Percentiles rank a stretch among this genome's conserved stretches.
phyloP scores from a whole-genome alignment of 1,284 basidiomycete species.

The Apiotrichum veenhuisii region DNA sequence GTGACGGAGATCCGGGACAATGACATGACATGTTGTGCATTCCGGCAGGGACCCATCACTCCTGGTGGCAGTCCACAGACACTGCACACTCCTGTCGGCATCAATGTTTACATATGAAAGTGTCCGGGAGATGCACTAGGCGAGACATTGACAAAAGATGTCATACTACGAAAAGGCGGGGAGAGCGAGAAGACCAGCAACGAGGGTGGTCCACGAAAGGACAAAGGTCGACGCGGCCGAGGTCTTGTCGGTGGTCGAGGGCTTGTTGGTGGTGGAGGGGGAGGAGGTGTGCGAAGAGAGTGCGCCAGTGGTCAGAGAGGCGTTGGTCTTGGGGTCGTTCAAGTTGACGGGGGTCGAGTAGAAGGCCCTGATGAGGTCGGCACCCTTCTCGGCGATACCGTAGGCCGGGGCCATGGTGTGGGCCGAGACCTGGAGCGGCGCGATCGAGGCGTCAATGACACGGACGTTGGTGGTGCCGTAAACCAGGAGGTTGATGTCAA shows the following conservation, averaged over 20 bases:
- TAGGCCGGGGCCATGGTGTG: slow-evolving; percentile 56
- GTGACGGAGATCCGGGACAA: too few species aligned
- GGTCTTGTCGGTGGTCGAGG: neutral
- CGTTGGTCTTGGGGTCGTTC: neutral
- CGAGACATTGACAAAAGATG: too few species aligned
- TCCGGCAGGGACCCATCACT: too few species aligned
- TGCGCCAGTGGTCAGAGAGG: neutral
- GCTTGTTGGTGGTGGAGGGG: neutral
- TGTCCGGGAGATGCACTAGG: neutral
- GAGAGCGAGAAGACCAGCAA: neutral
- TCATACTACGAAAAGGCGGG: neutral
- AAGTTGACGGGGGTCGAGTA: slow-evolving; percentile 7
- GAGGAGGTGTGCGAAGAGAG: neutral
- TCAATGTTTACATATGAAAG: neutral
- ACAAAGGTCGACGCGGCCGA: neutral
- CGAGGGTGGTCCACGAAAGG: neutral
- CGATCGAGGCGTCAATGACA: slow-evolving; percentile 51
- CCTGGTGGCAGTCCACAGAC: too few species aligned
- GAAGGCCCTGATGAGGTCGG: slow-evolving; percentile 57
- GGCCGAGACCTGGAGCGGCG: slow-evolving; percentile 49
- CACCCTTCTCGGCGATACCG: slow-evolving; percentile 65
- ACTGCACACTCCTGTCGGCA: too few species aligned
- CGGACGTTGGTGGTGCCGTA: slow-evolving; percentile 58
- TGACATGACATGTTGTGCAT: too few species aligned
- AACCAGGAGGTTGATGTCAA: slow-evolving; percentile 60